Evolutionary conservation across 805 yeast species (phyloP), one percentile per base, ranked within the genome.

Genomic region (Candida lessepsii): DNA sequence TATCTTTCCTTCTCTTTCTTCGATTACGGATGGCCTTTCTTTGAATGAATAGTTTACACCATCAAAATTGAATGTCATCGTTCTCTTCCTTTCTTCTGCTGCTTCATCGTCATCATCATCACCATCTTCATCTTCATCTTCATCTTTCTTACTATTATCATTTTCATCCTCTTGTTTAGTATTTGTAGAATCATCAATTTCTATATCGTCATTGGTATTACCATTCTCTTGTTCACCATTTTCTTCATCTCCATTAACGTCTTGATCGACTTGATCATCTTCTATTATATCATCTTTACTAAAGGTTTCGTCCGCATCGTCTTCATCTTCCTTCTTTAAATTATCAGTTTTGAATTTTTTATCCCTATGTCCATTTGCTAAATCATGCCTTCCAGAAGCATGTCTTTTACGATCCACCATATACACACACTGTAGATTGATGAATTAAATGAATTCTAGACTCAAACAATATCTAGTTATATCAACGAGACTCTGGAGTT

Each of bases 21-120:
- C 99, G 9, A 90, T 73, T 3, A 89, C 98, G 4, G 96, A 88
- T 0, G 98, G 93, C 44, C 97, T 73, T 58, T 91, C 98, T 52
- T 85, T 86, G 63, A 85, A 93, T 16, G 86, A 78, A 59, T 90
- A 88, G 42, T 75, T 71, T 11, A 77, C 78, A 1, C 96, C 96
- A 56, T 87, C 95, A 57, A 81, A 83, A 24, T 72, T 72, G 58
- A 83, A 81, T 2, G 70, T 66, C 4, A 71, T 68, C 25, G 60
- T 67, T 44, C 73, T 55, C 39, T 68, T 68, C 48, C 54, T 53
- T 38, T 67, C 72, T 36, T 67, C 71, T 34, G 65, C 74, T 6
- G 63, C 72, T 29, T 66, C 72, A 29, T 65, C 72, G 2, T 67
- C 74, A 1, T 68, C 67, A 7, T 74, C 67, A 18, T 71, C 74